These are phyloP conservation scores for Dactylellina haptotyla DNA, from an alignment of 2,329 filamentous ascomycete species.

Conservation along the genomic window DNA sequence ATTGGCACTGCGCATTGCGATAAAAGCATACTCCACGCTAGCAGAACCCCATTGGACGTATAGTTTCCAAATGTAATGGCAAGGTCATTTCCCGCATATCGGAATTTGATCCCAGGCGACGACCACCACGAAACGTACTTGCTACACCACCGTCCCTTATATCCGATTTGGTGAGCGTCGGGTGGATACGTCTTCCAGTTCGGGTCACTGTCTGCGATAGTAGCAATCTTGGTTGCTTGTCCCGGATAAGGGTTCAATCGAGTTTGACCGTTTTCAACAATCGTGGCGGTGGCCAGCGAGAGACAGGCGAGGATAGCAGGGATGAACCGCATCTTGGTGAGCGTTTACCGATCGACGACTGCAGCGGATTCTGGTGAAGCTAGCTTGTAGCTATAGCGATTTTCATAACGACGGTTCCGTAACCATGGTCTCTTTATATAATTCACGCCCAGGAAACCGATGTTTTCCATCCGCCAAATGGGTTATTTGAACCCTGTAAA, in stretches of 20 bases:
- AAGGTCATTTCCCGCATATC: conserved; percentile 66
- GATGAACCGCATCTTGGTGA: conserved; percentile 20
- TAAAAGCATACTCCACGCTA: conserved; percentile 62
- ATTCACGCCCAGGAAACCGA: neutral
- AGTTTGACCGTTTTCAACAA: conserved; percentile 41
- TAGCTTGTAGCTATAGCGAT: neutral
- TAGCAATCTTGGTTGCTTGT: conserved; percentile 38
- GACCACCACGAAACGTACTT: conserved; percentile 71
- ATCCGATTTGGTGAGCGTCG: conserved; percentile 68
- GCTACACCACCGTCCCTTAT: conserved; percentile 72
- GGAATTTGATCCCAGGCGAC: conserved; percentile 68
- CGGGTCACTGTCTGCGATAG: conserved; percentile 7
- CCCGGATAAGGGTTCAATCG: conserved; percentile 46
- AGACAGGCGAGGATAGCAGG: conserved; percentile 27
- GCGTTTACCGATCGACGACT: neutral
- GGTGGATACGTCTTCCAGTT: conserved; percentile 66
- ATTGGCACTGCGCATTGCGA: neutral
- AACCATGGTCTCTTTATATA: conserved; percentile 10
- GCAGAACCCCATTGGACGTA: conserved; percentile 61
- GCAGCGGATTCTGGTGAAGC: neutral
- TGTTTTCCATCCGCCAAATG: neutral
- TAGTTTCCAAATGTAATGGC: conserved; percentile 46
- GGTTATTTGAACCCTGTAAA: neutral
- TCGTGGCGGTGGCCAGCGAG: conserved; percentile 26
- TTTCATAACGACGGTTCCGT: neutral